These are phyloP conservation scores for Blepharisma undulans DNA, from an alignment of 169 alveolate species.

Conservation along the genomic window DNA sequence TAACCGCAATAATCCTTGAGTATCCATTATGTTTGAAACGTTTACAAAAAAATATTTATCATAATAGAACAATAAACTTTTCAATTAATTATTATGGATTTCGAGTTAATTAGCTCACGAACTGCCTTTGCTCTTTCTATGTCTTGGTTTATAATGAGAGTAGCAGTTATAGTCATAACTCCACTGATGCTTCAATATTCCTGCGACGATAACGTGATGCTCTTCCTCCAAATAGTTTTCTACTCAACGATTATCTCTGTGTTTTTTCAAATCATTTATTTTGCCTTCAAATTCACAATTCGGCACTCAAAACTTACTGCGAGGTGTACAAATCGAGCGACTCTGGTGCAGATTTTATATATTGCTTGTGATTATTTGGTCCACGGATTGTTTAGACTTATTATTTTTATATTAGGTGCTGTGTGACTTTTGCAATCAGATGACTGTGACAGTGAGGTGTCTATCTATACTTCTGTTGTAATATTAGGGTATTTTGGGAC, in stretches of 20 bases:
- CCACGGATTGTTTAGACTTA: conserved; percentile 25
- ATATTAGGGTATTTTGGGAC: conserved; percentile 18
- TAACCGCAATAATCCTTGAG: background rate
- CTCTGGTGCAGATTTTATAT: background rate
- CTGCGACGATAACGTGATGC: conserved; percentile 21
- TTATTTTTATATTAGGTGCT: background rate
- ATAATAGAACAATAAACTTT: background rate
- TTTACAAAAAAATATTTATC: background rate
- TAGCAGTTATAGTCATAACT: conserved; percentile 4
- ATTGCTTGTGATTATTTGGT: background rate
- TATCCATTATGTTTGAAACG: background rate
- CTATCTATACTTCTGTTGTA: background rate
- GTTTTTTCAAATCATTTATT: background rate
- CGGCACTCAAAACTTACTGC: background rate
- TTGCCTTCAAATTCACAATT: background rate
- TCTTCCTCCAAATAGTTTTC: conserved; percentile 4
- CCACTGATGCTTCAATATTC: background rate
- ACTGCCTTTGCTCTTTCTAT: background rate
- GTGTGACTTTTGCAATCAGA: conserved; percentile 15
- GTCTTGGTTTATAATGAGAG: background rate
- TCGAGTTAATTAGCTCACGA: background rate
- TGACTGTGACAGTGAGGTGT: conserved; percentile 11
- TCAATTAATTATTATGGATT: background rate
- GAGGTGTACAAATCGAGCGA: background rate
- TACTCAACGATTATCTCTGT: conserved; percentile 22